Evolutionary conservation across 1,139 yeast species (phyloP).

Genomic region (Geotrichum citri-aurantii): DNA sequence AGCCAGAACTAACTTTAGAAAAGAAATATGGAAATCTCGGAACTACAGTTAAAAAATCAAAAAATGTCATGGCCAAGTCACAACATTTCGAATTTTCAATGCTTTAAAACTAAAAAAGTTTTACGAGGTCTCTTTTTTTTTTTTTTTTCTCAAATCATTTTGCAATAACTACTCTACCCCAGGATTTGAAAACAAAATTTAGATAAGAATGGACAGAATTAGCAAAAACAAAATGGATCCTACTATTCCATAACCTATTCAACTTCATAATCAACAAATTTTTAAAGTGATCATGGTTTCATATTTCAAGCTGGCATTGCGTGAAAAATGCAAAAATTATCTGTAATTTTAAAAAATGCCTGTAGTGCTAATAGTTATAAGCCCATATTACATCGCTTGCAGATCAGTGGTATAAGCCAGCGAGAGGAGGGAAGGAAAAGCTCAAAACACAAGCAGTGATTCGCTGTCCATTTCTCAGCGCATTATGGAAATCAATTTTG

Average conservation of each 20-base stretch:
- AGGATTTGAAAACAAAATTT: background rate
- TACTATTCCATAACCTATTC: background rate
- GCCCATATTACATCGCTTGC: background rate
- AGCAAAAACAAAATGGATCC: background rate
- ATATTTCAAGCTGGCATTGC: background rate
- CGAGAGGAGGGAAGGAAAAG: background rate
- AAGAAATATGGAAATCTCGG: background rate
- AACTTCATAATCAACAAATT: background rate
- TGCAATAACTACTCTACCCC: background rate
- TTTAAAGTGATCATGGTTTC: too few relatives aligned
- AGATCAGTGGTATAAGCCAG: background rate
- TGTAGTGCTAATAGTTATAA: background rate
- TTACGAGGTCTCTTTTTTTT: background rate
- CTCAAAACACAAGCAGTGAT: background rate
- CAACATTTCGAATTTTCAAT: background rate
- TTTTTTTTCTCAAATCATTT: too few relatives aligned
- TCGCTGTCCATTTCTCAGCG: background rate
- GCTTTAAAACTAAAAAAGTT: too few relatives aligned
- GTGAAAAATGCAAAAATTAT: background rate
- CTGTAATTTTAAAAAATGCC: background rate
- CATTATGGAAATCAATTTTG: background rate
- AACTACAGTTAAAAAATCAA: background rate
- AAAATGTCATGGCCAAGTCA: background rate
- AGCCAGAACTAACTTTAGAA: background rate
- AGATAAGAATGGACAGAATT: background rate